Base-by-base conservation (phyloP, 2,329 filamentous ascomycete genomes). In the Colletotrichum camelliae region DNA sequence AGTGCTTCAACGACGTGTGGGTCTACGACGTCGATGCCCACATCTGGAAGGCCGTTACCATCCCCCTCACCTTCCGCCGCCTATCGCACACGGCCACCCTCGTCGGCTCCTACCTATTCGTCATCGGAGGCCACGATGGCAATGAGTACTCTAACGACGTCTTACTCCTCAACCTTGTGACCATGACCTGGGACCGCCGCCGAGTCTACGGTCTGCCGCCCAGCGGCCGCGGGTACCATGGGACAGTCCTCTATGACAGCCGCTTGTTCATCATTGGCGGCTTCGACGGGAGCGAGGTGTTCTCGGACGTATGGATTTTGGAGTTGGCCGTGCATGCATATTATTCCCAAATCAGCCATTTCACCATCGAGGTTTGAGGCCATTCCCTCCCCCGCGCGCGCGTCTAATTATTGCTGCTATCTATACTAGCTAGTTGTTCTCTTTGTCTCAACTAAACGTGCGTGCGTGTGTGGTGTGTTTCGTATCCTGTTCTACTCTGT, bases 1-100 rank as follows among this genome's bases (percentile, higher is more conserved):
- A 94, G 83, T 94, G 93, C 84, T 94, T 94, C 84, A 90, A 92
- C 81, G 93, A 94, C 80, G 92, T 94, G 55, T 94, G 93, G 93
- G 90, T 94, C 35, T 94, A 93, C 84, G 92, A 94, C 81, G 90
- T 94, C 7, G 92, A 94, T 67, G 88, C 87, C 52, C 87, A 89
- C 74, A 78, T 86, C 29, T 94, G 93, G 91, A 90, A 89, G 76
- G 81, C 86, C 8, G 92, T 93, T 71, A 82, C 86, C 73, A 92
- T 93, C 29, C 88, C 91, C 24, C 81, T 90, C 43, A 90, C 91
- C n/a, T 93, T 89, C 82, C 89, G 91, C 52, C 90, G 93, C 24
- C 87, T 94, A 67, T 93, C 91, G 29, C 93, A 94, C 81, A 93
- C 93, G 31, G 90, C 92, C 57, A 94, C 92, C 21, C 90, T 94